Conservation (phyloP, 768 basidiomycete genomes). For the Rickenella mellea region DNA sequence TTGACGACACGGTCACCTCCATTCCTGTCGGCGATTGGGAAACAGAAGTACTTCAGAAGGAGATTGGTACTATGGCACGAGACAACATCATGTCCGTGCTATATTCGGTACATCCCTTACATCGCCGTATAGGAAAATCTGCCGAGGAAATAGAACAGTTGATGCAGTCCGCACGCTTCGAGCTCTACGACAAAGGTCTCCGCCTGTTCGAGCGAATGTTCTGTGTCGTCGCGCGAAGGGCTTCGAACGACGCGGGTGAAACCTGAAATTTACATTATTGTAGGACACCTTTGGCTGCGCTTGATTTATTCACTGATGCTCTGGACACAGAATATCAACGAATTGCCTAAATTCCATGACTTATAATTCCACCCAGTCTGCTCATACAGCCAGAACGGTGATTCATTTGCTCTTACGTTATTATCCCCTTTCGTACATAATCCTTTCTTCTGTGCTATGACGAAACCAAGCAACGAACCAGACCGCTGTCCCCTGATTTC, state of each 20-base stretch:
- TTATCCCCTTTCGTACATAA: background rate
- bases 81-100: background rate
- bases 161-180: background rate
- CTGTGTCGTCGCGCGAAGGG: background rate
- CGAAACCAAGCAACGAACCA: background rate
- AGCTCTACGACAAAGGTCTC: background rate
- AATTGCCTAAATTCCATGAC: background rate
- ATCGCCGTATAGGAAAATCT: background rate
- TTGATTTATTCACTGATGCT: background rate
- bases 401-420: background rate
- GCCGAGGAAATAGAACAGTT: background rate
- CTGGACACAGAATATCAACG: background rate
- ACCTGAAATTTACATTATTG: background rate
- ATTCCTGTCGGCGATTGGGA: background rate
- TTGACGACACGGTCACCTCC: background rate
- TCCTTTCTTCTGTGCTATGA: background rate
- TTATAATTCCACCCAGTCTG: background rate
- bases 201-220: background rate
- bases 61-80: background rate
- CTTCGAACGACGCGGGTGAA: background rate
- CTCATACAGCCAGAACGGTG: background rate
- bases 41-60: background rate
- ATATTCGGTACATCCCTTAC: background rate
- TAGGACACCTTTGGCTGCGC: background rate
- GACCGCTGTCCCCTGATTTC: background rate